A percentile compares a stretch with the other conserved stretches of the same genome.
Evolutionary conservation across 2,329 filamentous ascomycete species (phyloP).

Genomic region (Nannizziopsis arthrosporioides): DNA sequence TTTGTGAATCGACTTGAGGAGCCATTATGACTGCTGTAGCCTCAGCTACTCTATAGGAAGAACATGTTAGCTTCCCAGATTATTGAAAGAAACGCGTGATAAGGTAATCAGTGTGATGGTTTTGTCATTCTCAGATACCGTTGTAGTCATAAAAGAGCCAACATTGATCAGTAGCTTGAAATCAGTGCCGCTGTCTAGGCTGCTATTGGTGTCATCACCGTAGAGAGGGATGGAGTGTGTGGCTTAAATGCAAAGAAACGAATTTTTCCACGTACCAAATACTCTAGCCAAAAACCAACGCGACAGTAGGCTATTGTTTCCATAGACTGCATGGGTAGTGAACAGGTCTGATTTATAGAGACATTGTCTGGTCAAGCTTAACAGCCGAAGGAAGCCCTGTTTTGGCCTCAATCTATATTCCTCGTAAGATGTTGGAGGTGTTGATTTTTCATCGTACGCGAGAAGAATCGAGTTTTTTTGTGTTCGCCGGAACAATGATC

Average conservation of each 20-base stretch:
- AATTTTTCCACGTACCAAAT: neutral
- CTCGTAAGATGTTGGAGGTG: too few relatives aligned
- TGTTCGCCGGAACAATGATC: too few relatives aligned
- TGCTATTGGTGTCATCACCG: slow-evolving; percentile 37
- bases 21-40: neutral
- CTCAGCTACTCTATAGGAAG: neutral
- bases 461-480: too few relatives aligned
- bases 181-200: slow-evolving; percentile 41
- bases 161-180: slow-evolving; percentile 41
- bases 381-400: too few relatives aligned
- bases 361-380: too few relatives aligned
- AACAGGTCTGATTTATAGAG: too few relatives aligned
- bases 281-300: neutral
- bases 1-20: neutral
- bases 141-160: slow-evolving; percentile 72
- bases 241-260: neutral
- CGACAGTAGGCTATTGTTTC: too few relatives aligned
- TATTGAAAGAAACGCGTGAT: too few relatives aligned
- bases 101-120: neutral
- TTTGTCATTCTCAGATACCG: slow-evolving; percentile 68
- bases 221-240: slow-evolving; percentile 17
- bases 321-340: too few relatives aligned
- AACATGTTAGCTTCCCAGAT: too few relatives aligned
- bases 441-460: too few relatives aligned
- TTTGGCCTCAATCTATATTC: too few relatives aligned